Conservation (phyloP, 805 yeast species). For the Saccharomyces jurei region DNA sequence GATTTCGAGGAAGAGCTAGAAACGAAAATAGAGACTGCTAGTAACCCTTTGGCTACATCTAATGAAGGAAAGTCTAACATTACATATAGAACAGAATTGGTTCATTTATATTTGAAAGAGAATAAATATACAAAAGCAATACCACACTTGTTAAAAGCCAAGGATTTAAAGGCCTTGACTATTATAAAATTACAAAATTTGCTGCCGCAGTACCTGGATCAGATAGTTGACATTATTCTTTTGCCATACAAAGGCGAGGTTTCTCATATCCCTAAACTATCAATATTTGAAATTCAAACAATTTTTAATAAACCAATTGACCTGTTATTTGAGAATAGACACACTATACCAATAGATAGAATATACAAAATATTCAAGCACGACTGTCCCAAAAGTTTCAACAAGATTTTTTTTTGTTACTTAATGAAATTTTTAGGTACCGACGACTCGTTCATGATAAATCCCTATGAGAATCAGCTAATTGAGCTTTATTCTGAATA, state of each 20-base stretch:
- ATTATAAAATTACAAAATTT: constrained; percentile 59
- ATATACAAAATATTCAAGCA: constrained; percentile 42
- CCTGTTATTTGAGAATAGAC: constrained; percentile 54
- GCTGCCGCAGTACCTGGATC: constrained; percentile 39
- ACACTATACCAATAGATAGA: constrained; percentile 49
- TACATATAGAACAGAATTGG: constrained; percentile 37
- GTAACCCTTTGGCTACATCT: constrained; percentile 5
- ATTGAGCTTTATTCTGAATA: constrained; percentile 56
- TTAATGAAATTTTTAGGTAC: constrained; percentile 47
- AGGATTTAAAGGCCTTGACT: constrained; percentile 47
- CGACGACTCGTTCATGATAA: constrained; percentile 45
- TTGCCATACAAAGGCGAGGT: constrained; percentile 30
- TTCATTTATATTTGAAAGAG: constrained; percentile 47
- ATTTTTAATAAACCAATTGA: constrained; percentile 40
- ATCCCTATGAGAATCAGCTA: constrained; percentile 58
- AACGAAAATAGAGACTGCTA: constrained; percentile 31
- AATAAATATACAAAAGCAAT: constrained; percentile 58
- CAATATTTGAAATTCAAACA: constrained; percentile 35
- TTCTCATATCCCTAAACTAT: constrained; percentile 24
- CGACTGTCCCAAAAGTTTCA: constrained; percentile 27
- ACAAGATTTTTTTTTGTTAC: constrained; percentile 54
- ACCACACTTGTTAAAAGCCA: constrained; percentile 48
- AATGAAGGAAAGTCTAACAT: constrained; percentile 12
- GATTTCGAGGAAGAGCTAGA: constrained; percentile 41
- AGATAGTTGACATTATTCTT: constrained; percentile 45